These are phyloP conservation scores for Thecamonas trahens DNA, from an alignment of 78 protist genomes.

Conservation along the genomic window DNA sequence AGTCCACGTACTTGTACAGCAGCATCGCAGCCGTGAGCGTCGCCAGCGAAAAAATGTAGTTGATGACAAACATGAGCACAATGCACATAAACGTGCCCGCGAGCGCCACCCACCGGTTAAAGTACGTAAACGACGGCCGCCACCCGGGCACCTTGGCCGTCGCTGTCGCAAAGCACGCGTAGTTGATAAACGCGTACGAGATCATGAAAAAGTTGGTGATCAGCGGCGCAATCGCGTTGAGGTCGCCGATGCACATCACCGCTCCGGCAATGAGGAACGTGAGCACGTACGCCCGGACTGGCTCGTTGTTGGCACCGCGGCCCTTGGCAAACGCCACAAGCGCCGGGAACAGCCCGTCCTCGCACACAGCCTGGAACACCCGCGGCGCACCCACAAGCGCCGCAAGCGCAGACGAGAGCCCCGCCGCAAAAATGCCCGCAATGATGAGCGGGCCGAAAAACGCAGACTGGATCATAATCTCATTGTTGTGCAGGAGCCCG, in stretches of 20 bases:
- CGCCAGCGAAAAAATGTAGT: neutral
- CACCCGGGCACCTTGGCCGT: slow-evolving; percentile 28
- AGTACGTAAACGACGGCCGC: slow-evolving; percentile 50
- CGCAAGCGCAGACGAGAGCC: slow-evolving; percentile 42
- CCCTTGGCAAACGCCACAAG: slow-evolving; percentile 5
- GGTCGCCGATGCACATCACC: slow-evolving; percentile 11
- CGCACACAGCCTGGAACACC: slow-evolving; percentile 44
- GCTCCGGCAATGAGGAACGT: slow-evolving; percentile 15
- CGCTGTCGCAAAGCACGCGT: slow-evolving; percentile 44
- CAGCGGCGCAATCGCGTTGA: slow-evolving; percentile 66
- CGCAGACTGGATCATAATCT: neutral
- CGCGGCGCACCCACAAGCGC: slow-evolving; percentile 51
- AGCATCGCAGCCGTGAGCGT: neutral
- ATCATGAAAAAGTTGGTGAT: slow-evolving; percentile 48
- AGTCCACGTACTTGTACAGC: slow-evolving; percentile 15
- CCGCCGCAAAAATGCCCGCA: slow-evolving; percentile 33
- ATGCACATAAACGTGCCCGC: slow-evolving; percentile 44
- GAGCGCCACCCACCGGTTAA: slow-evolving; percentile 12
- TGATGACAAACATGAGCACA: slow-evolving; percentile 37
- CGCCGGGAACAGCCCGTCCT: slow-evolving; percentile 46
- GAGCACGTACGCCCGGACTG: slow-evolving; percentile 21
- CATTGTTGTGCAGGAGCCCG: neutral
- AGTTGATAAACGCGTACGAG: slow-evolving; percentile 61
- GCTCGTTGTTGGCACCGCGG: slow-evolving; percentile 12
- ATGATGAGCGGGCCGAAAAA: neutral